These are phyloP conservation scores for Globisporangium cylindrosporum DNA, from an alignment of 352 stramenopile species.

Conservation along the genomic window DNA sequence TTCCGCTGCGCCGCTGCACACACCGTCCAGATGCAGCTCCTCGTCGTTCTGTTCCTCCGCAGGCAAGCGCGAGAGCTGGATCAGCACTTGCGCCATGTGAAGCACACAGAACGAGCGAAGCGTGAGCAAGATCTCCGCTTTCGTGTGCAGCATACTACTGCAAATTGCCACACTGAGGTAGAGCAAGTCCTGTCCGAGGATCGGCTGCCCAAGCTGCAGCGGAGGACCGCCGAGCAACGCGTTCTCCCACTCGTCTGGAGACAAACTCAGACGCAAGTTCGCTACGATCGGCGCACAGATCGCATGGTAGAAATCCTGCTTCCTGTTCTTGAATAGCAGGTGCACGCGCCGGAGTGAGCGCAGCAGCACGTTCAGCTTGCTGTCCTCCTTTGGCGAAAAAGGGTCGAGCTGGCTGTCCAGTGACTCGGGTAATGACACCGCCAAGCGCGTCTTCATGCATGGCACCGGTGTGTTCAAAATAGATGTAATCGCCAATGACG, in stretches of 20 bases:
- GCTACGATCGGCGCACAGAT: constrained; percentile 48
- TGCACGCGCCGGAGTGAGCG: constrained; percentile 52
- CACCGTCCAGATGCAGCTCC: constrained; percentile 13
- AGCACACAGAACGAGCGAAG: constrained; percentile 76
- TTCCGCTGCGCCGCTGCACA: constrained; percentile 10
- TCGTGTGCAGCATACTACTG: constrained; percentile 73
- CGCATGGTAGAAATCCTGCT: constrained; percentile 45
- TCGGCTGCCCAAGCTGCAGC: constrained; percentile 50
- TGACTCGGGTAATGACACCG: constrained; percentile 62
- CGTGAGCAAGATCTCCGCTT: constrained; percentile 76
- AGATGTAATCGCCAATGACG: constrained; percentile 65
- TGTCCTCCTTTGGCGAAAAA: constrained; percentile 72
- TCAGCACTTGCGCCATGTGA: constrained; percentile 74
- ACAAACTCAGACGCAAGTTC: constrained; percentile 45
- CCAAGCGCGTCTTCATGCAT: constrained; percentile 57
- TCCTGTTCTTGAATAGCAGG: constrained; percentile 54
- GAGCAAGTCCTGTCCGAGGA: constrained; percentile 75
- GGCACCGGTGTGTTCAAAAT: constrained; percentile 53
- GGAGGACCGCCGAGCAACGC: constrained; percentile 43
- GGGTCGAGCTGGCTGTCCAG: constrained; percentile 66
- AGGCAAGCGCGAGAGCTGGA: constrained; percentile 55
- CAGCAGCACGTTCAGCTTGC: constrained; percentile 70
- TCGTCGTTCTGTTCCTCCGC: constrained; percentile 61
- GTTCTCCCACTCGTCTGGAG: constrained; percentile 47
- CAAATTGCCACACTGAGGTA: constrained; percentile 73